Conservation (phyloP, 768 basidiomycete species). For the Leccinellum albellum region DNA sequence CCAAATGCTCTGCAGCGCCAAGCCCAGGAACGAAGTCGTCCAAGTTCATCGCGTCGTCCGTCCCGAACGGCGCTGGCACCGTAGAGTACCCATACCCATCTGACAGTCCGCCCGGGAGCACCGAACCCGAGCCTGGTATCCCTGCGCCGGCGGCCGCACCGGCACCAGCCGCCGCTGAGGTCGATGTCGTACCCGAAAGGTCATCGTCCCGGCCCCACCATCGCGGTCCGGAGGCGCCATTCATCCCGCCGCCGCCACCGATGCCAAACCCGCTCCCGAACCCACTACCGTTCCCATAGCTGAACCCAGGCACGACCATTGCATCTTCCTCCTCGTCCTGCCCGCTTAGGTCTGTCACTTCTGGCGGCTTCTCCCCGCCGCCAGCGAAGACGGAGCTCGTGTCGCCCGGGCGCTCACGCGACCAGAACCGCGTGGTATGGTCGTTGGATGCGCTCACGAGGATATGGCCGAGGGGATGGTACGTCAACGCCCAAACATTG, state of each 20-base stretch:
- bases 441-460: slow-evolving; percentile 95
- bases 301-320: slow-evolving; percentile 69
- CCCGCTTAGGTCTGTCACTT: slow-evolving; percentile 51
- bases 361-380: slow-evolving; percentile 83
- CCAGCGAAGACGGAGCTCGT: slow-evolving; percentile 70
- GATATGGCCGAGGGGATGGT: slow-evolving; percentile 93
- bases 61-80: slow-evolving; percentile 14
- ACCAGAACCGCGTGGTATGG: slow-evolving; percentile 99
- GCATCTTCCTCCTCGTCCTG: slow-evolving; percentile 73
- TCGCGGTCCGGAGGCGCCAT: slow-evolving; percentile 8
- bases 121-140: slow-evolving; percentile 8
- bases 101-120: slow-evolving; percentile 13
- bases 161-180: neutral
- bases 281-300: slow-evolving; percentile 29
- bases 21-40: slow-evolving; percentile 70
- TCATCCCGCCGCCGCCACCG: slow-evolving; percentile 18
- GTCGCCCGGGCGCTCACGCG: slow-evolving; percentile 85
- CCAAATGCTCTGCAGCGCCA: slow-evolving; percentile 36
- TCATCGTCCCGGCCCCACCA: slow-evolving; percentile 52
- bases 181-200: slow-evolving; percentile 4
- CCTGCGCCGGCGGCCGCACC: neutral
- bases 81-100: slow-evolving; percentile 26
- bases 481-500: slow-evolving; percentile 93
- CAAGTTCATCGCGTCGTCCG: slow-evolving; percentile 29
- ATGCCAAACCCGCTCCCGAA: slow-evolving; percentile 17